phyloP scores from a whole-genome alignment of 768 basidiomycete species.

The Leccinum longicurvipes region DNA sequence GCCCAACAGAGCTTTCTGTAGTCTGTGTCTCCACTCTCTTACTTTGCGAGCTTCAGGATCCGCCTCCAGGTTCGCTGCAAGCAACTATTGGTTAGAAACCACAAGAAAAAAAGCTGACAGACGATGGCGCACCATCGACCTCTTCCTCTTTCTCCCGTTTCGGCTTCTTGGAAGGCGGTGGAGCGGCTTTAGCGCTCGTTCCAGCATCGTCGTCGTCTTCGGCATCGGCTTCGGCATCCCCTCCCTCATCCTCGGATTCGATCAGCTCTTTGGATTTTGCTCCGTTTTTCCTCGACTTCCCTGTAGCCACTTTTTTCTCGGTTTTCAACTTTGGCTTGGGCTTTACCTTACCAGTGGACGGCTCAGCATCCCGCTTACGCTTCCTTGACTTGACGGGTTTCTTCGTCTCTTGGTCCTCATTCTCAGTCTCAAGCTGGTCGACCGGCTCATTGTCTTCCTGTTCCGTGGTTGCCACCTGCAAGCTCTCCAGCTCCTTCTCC shows the following conservation, averaged over 20 bases:
- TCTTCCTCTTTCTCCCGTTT: constrained; percentile 62
- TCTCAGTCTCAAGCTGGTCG: constrained; percentile 60
- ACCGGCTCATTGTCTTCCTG: constrained; percentile 58
- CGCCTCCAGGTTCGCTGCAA: constrained; percentile 40
- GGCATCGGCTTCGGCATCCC: constrained; percentile 45
- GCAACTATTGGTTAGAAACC: constrained; percentile 4
- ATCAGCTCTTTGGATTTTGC: constrained; percentile 59
- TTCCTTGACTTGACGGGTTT: constrained; percentile 47
- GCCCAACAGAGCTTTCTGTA: constrained; percentile 84
- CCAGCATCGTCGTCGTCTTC: constrained; percentile 46
- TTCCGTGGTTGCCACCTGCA: constrained; percentile 36
- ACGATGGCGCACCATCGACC: constrained; percentile 47
- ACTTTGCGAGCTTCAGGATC: constrained; percentile 72
- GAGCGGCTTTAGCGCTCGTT: constrained; percentile 51
- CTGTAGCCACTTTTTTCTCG: constrained; percentile 30
- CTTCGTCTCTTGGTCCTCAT: constrained; percentile 50
- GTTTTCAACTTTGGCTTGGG: constrained; percentile 47
- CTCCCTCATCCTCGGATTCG: constrained; percentile 64
- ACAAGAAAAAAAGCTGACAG: neutral
- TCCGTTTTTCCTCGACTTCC: constrained; percentile 52
- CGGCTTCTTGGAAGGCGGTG: constrained; percentile 63
- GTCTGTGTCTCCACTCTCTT: constrained; percentile 87
- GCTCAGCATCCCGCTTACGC: constrained; percentile 64
- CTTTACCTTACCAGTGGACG: constrained; percentile 36
- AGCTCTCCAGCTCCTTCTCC: constrained; percentile 45